phyloP scores from a whole-genome alignment of 2,329 filamentous ascomycete genomes.

The Bertia moriformis region DNA sequence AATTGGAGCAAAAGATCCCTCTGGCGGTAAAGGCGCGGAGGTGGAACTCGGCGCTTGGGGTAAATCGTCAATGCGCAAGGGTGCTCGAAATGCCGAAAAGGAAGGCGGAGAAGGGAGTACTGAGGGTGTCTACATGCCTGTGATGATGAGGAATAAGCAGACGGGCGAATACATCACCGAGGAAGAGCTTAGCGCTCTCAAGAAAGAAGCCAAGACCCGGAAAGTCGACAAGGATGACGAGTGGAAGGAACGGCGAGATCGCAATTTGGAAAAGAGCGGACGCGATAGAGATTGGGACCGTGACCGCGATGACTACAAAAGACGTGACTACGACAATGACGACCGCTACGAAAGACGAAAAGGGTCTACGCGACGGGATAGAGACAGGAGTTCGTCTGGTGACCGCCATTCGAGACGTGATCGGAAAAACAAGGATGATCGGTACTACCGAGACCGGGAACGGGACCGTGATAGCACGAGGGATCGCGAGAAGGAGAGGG shows the following conservation, averaged over 20 bases:
- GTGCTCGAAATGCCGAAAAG: background rate
- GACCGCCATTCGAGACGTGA: background rate
- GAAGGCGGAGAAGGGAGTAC: background rate
- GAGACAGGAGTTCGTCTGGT: background rate
- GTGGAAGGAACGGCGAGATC: background rate
- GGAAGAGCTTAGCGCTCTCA: constrained; percentile 22
- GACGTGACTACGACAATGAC: constrained; percentile 9
- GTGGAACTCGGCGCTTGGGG: background rate
- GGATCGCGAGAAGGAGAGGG: background rate
- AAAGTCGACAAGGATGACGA: constrained; percentile 10
- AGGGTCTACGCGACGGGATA: background rate
- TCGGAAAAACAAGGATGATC: constrained; percentile 1
- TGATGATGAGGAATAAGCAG: constrained; percentile 17
- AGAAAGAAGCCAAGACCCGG: constrained; percentile 17
- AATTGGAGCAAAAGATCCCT: background rate
- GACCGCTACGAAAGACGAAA: background rate
- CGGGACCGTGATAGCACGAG: constrained; percentile 7
- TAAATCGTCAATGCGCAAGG: background rate
- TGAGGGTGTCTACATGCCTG: constrained; percentile 1
- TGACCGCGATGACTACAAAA: constrained; percentile 9
- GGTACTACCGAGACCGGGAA: constrained; percentile 12
- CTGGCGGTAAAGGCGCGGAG: background rate
- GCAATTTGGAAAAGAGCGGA: background rate
- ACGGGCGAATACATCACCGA: constrained; percentile 25
- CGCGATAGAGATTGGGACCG: constrained; percentile 21